phyloP scores from a whole-genome alignment of 1,139 yeast genomes.

The Taphrina flavorubra region DNA sequence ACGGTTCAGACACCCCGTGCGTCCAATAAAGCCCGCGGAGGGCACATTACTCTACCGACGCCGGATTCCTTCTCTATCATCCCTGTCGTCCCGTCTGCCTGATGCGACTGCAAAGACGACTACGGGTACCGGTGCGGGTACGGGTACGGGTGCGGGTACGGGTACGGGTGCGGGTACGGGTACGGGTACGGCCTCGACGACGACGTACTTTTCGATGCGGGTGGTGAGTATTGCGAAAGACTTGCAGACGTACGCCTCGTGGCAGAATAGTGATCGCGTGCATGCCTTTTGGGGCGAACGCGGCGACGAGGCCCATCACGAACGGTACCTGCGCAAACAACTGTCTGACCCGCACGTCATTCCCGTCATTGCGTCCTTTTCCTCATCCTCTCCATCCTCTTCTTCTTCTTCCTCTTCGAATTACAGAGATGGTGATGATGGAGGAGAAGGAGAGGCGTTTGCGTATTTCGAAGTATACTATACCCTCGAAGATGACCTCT shows the following conservation, averaged over 20 bases:
- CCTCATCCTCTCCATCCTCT: no score
- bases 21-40: not conserved
- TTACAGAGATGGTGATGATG: no score
- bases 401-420: no score
- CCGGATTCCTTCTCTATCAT: not conserved
- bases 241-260: conserved; percentile 28
- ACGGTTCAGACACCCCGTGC: conserved; percentile 3
- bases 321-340: conserved; percentile 43
- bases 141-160: no score
- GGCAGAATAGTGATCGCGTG: conserved; percentile 48
- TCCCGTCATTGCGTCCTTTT: conserved; percentile 45
- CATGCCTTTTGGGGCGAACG: conserved; percentile 47
- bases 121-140: no score
- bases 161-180: no score
- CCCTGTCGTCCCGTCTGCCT: no score
- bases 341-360: conserved; percentile 45
- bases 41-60: conserved; percentile 4
- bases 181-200: no score
- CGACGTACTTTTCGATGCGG: not conserved
- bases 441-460: conserved; percentile 40
- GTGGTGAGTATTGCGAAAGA: not conserved
- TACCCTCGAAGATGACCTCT: conserved; percentile 47
- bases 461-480: conserved; percentile 47
- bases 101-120: no score
- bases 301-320: conserved; percentile 44